phyloP scores from a whole-genome alignment of 2,329 filamentous ascomycete species.

The Talaromyces sp. region DNA sequence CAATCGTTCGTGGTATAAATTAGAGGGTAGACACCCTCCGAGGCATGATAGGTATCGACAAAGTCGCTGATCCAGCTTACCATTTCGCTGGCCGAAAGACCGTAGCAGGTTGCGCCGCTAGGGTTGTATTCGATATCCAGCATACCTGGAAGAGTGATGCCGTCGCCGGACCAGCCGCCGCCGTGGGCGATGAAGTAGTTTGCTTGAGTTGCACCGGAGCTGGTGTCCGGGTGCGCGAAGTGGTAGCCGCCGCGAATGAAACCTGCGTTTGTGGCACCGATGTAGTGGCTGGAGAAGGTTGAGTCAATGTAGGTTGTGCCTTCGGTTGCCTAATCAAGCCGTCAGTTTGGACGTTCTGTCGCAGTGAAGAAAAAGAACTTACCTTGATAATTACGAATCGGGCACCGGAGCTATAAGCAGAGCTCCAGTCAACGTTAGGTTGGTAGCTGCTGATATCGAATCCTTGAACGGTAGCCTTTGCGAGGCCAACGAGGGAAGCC shows the following conservation, averaged over 20 bases:
- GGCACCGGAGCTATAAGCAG: slow-evolving; percentile 26
- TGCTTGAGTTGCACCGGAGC: slow-evolving; percentile 46
- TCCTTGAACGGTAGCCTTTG: slow-evolving; percentile 24
- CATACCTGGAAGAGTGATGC: slow-evolving; percentile 54
- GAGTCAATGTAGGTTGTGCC: slow-evolving; percentile 45
- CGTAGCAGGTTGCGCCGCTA: slow-evolving; percentile 41
- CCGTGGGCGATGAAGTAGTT: slow-evolving; percentile 50
- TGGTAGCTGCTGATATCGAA: slow-evolving; percentile 33
- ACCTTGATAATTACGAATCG: slow-evolving; percentile 35
- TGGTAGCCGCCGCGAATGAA: slow-evolving; percentile 55
- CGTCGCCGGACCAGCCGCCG: slow-evolving; percentile 51
- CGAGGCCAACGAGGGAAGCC: slow-evolving; percentile 13
- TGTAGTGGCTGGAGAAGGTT: slow-evolving; percentile 48
- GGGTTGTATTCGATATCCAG: slow-evolving; percentile 49
- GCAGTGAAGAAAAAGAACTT: background rate
- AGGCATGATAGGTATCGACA: slow-evolving; percentile 46
- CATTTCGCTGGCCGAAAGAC: slow-evolving; percentile 43
- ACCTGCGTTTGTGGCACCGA: slow-evolving; percentile 46
- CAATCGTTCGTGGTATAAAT: slow-evolving; percentile 51
- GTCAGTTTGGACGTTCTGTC: background rate
- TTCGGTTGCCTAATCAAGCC: slow-evolving; percentile 46
- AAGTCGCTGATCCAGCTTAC: slow-evolving; percentile 52
- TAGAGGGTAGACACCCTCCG: slow-evolving; percentile 47
- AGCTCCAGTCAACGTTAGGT: slow-evolving; percentile 23
- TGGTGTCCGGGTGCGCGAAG: slow-evolving; percentile 47